Evolutionary conservation across 495 filamentous ascomycete genomes (phyloP).

Genomic region (Neurospora tetrasperma): DNA sequence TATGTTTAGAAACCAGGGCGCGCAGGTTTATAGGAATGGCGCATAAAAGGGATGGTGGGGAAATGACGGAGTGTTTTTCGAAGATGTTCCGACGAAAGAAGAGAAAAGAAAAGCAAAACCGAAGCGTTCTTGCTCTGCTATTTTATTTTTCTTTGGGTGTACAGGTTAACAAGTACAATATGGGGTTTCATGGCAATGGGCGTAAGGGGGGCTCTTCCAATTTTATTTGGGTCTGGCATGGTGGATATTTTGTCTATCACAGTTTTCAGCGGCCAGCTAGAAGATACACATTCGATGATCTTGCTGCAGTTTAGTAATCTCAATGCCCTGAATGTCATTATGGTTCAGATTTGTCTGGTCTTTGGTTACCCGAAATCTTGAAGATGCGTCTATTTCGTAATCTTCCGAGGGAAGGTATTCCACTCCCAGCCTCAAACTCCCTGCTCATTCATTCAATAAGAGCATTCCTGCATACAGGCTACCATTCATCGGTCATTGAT

Average conservation of each 20-base stretch:
- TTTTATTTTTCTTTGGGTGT: background rate
- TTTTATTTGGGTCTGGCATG: background rate
- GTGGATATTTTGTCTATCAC: background rate
- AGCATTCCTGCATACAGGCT: background rate
- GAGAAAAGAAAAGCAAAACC: background rate
- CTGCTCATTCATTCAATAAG: background rate
- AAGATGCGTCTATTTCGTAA: background rate
- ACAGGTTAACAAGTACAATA: background rate
- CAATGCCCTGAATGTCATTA: background rate
- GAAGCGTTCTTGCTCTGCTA: background rate
- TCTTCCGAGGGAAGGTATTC: background rate
- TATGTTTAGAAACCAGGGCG: slow-evolving; percentile 80
- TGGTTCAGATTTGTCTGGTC: background rate
- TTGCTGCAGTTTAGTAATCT: background rate
- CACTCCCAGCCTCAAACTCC: background rate
- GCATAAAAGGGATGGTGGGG: slow-evolving; percentile 13
- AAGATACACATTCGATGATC: background rate
- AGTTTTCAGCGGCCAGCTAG: background rate
- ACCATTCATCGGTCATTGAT: background rate
- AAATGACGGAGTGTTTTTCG: background rate
- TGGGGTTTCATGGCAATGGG: background rate
- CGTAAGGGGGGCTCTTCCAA: background rate
- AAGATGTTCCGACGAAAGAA: background rate
- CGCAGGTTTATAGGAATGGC: slow-evolving; percentile 71
- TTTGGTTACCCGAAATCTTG: background rate